A percentile compares a stretch with the other conserved stretches of the same genome.
Evolutionary conservation across 2,329 filamentous ascomycete species (phyloP).

Genomic region (Graphilbum ipis-grandicollis): DNA sequence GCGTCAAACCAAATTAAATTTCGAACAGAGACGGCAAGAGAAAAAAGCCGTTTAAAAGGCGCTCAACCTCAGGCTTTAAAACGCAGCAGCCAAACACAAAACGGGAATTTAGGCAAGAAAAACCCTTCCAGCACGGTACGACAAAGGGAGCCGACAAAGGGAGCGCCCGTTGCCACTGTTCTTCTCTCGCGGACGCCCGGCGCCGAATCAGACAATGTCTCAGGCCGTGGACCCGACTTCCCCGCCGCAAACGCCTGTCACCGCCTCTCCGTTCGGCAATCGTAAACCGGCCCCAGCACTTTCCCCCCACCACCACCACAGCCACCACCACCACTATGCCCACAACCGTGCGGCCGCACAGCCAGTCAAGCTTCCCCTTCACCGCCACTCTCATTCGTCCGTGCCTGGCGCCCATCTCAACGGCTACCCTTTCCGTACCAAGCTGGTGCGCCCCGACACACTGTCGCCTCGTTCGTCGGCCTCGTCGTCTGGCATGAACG

Average conservation of each 20-base stretch:
- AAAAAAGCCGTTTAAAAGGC: no score
- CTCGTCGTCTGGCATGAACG: slow-evolving; percentile 11
- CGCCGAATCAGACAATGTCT: slow-evolving; percentile 3
- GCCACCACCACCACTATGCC: background rate
- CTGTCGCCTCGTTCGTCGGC: slow-evolving; percentile 20
- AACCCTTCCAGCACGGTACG: no score
- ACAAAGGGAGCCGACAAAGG: no score
- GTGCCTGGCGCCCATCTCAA: slow-evolving; percentile 12
- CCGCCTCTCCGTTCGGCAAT: slow-evolving; percentile 15
- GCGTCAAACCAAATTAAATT: no score
- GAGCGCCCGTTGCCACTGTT: no score
- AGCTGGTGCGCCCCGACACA: slow-evolving; percentile 14
- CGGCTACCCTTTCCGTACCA: slow-evolving; percentile 16
- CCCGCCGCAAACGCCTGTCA: slow-evolving; percentile 24
- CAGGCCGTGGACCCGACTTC: slow-evolving; percentile 19
- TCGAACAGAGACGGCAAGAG: no score
- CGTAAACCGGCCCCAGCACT: slow-evolving; percentile 11
- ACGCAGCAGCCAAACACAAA: no score
- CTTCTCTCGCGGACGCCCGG: no score
- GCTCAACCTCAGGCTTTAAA: no score
- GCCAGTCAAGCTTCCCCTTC: slow-evolving; percentile 1
- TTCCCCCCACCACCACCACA: background rate
- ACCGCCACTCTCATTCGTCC: slow-evolving; percentile 11
- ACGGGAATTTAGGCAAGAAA: no score
- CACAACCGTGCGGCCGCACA: background rate